A percentile compares a stretch with the other conserved stretches of the same genome.
These are phyloP conservation scores for Tephrocybe sp. DNA, from an alignment of 768 basidiomycete genomes.

Conservation along the genomic window DNA sequence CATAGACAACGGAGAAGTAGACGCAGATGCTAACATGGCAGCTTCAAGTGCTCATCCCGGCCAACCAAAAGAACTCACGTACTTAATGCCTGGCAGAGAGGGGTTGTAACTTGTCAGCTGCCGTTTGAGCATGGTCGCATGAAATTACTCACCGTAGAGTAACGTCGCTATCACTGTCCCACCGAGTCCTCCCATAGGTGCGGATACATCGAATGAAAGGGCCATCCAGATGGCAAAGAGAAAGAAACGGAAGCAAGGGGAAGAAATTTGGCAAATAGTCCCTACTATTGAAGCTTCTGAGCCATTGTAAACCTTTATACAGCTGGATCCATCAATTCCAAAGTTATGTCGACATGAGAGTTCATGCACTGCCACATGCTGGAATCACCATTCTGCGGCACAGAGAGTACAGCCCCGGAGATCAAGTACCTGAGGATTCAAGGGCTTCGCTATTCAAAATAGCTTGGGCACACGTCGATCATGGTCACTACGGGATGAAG, in stretches of 20 bases:
- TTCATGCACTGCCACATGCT: too few species aligned
- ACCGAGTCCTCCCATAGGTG: background rate
- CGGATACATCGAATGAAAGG: background rate
- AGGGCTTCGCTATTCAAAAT: too few species aligned
- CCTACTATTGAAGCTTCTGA: too few species aligned
- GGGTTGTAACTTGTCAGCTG: background rate
- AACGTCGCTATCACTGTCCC: background rate
- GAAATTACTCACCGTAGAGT: background rate
- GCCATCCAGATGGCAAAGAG: conserved; percentile 4
- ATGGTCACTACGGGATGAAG: too few species aligned
- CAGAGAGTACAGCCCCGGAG: too few species aligned
- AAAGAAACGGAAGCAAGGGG: background rate
- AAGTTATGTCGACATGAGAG: background rate
- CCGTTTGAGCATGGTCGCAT: background rate
- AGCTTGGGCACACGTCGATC: too few species aligned
- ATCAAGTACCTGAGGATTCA: too few species aligned
- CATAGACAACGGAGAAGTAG: background rate
- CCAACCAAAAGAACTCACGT: background rate
- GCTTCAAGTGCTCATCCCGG: too few species aligned
- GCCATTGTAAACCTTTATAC: too few species aligned
- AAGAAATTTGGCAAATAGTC: background rate
- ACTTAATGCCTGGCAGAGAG: background rate
- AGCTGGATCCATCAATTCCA: too few species aligned
- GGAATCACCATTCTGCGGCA: too few species aligned
- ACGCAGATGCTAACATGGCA: background rate